Conservation (phyloP, 768 basidiomycete genomes). For the Neoboletus magnificus region DNA sequence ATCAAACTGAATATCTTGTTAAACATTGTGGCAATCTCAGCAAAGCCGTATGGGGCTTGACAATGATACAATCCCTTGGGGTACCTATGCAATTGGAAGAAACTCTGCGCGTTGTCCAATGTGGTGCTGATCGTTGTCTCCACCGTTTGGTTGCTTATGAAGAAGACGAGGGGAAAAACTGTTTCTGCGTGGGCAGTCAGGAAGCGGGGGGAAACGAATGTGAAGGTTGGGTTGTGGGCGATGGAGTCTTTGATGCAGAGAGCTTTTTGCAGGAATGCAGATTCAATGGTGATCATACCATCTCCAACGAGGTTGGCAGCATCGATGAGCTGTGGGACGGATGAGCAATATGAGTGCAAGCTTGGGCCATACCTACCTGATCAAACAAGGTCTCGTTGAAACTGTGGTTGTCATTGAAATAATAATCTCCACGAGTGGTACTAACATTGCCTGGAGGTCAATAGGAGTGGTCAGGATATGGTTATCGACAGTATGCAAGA, state of each 20-base stretch:
- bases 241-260: too few species aligned
- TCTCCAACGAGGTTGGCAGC: too few species aligned
- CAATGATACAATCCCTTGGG: conserved; percentile 22
- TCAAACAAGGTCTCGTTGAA: too few species aligned
- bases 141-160: conserved; percentile 20
- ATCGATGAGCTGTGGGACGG: too few species aligned
- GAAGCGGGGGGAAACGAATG: conserved; percentile 15
- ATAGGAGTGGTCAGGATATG: neutral
- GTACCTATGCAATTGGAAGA: conserved; percentile 16
- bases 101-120: conserved; percentile 17
- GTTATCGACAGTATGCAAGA: neutral
- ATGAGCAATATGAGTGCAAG: too few species aligned
- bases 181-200: conserved; percentile 10
- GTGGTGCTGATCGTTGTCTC: conserved; percentile 15
- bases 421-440: too few species aligned
- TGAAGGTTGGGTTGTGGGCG: conserved; percentile 20
- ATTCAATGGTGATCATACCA: too few species aligned
- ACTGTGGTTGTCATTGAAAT: too few species aligned
- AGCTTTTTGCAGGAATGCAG: too few species aligned
- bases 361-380: too few species aligned
- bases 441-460: too few species aligned
- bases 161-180: conserved; percentile 17
- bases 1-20: neutral
- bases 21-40: neutral
- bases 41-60: conserved; percentile 10